Conservation (phyloP, 2,329 filamentous ascomycete species). For the Ilyonectria sp. region DNA sequence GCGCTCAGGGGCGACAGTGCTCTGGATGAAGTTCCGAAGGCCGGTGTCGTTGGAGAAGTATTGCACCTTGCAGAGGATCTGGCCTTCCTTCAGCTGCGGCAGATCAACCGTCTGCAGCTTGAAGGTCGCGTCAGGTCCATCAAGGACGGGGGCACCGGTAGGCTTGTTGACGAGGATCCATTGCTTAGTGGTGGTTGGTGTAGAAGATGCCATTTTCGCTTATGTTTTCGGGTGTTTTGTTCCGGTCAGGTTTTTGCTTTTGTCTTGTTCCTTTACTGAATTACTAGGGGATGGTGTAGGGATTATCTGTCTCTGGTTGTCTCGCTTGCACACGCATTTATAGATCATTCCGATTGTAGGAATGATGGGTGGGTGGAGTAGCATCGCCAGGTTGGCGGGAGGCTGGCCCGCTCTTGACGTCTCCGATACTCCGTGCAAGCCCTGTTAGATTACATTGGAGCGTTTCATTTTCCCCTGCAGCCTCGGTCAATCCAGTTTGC, state of each 20-base stretch:
- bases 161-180: constrained; percentile 49
- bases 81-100: constrained; percentile 44
- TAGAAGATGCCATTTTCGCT: constrained; percentile 40
- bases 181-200: constrained; percentile 49
- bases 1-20: constrained; percentile 46
- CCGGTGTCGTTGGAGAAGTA: constrained; percentile 51
- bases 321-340: constrained; percentile 20
- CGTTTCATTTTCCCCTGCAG: constrained; percentile 5
- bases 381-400: not conserved
- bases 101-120: constrained; percentile 45
- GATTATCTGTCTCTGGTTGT: constrained; percentile 6
- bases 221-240: constrained; percentile 8
- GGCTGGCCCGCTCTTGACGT: constrained; percentile 6
- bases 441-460: constrained; percentile 13
- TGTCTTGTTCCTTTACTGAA: constrained; percentile 13
- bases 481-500: not conserved
- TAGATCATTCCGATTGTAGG: constrained; percentile 1
- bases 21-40: constrained; percentile 49
- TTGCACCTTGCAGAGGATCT: constrained; percentile 47
- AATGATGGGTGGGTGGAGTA: not conserved
- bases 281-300: constrained; percentile 21
- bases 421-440: constrained; percentile 14
- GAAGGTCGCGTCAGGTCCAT: constrained; percentile 48
- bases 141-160: constrained; percentile 44
- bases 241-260: not conserved